Base-by-base conservation (phyloP, 1,284 basidiomycete species). In the Austropuccinia psidii region DNA sequence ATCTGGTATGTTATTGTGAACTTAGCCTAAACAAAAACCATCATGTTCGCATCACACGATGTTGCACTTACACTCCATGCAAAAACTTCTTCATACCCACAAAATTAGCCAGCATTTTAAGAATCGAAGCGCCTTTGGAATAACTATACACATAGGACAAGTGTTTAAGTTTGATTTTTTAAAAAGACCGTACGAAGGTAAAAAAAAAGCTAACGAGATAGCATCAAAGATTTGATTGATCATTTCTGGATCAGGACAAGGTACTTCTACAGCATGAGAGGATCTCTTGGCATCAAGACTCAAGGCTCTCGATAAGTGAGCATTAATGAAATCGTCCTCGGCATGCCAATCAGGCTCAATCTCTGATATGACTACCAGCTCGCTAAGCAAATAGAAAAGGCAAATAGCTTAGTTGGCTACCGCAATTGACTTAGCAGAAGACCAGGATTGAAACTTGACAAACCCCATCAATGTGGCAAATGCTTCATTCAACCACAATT, bases 231-330 rank as follows among this genome's bases (percentile, higher is more conserved):
- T 93, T 86, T 90, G 79, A 80, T 89, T 89, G 78, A 93, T 90
- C 80, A 90, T 86, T 79, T 90, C 89, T 15, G 90, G 89, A 79
- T 94, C 90, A 0, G 90, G 90, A 78, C 90, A 92, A 9, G 89
- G 89, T 24, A 97, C 91, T 82, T 98, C 93, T 78, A 98, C 92
- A 0, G 94, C 90, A 81, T 98, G 95, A 37, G 91, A 94, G 17
- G 93, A 95, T 17, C 90, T 84, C 81, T 94, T 92, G 11, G 90
- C 87, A 79, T 98, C 95, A 70, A 97, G 85, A 43, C 84, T 83
- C 39, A 96, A 85, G 15, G 94, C 93, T 33, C 81, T 78, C 55
- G 82, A 80, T 35, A 86, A 80, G 77, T 86, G 85, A 33, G 79
- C 78, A 74, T 82, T 83, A 78, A 86, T 82, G 82, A 86, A 86